These are phyloP conservation scores for Penicillium rolfsii DNA, from an alignment of 2,329 filamentous ascomycete genomes.

Conservation along the genomic window DNA sequence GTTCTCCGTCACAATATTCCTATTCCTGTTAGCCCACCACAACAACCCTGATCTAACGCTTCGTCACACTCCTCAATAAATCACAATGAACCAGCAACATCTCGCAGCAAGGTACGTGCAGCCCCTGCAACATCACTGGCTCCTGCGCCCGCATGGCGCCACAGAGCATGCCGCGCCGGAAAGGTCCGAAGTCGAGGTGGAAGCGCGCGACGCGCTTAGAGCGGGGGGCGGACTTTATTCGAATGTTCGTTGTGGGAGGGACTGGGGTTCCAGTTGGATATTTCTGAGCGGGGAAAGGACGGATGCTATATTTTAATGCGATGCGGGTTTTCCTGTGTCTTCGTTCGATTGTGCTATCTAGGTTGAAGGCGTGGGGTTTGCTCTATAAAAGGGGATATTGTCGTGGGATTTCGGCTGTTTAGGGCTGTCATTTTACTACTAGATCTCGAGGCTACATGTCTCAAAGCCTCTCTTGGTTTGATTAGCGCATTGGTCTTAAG, in stretches of 20 bases:
- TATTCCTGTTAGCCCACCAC: not conserved
- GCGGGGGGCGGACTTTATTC: not conserved
- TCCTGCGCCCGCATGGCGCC: not conserved
- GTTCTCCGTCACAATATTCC: too few relatives aligned
- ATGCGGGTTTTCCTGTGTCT: conserved; percentile 11
- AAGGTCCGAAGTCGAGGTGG: not conserved
- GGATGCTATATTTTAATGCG: not conserved
- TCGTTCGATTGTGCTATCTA: conserved; percentile 5
- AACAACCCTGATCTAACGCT: not conserved
- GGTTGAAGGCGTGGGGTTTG: not conserved
- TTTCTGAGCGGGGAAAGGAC: not conserved
- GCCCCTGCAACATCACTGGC: not conserved
- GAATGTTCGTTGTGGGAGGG: not conserved
- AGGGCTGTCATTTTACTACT: not conserved
- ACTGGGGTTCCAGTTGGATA: not conserved
- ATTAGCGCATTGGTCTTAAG: not conserved
- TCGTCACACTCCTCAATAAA: not conserved
- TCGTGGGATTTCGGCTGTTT: not conserved
- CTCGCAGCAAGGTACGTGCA: not conserved
- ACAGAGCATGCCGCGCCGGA: not conserved
- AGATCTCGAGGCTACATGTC: not conserved
- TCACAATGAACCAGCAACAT: not conserved
- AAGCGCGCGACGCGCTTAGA: not conserved
- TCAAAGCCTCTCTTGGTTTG: not conserved
- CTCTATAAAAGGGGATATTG: not conserved